Evolutionary conservation across 163 green algal species (phyloP).

Genomic region (Chlorella variabilis): DNA sequence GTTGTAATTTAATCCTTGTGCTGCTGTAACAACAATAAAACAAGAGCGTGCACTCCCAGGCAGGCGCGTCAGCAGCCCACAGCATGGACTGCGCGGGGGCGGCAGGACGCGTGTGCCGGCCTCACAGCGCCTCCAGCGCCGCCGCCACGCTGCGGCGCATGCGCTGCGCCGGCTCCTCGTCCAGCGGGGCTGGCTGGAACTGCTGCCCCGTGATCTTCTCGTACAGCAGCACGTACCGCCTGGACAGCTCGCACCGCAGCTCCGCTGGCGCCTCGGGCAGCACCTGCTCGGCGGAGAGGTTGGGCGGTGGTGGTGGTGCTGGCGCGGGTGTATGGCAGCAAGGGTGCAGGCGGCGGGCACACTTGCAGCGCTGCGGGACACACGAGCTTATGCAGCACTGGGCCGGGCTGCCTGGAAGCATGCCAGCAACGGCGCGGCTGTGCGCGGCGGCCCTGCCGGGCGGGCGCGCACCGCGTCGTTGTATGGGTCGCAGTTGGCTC

Average conservation of each 20-base stretch:
- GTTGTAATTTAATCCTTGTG: no score
- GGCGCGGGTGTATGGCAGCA: neutral
- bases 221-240: constrained; percentile 96
- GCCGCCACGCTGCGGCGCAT: constrained; percentile 59
- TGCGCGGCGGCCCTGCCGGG: no score
- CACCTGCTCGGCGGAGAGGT: constrained; percentile 47
- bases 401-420: no score
- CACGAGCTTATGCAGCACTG: no score
- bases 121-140: constrained; percentile 41
- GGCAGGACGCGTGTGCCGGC: no score
- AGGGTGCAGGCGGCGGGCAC: no score
- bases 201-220: constrained; percentile 93
- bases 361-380: no score
- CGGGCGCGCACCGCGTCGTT: constrained; percentile 82
- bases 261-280: constrained; percentile 90
- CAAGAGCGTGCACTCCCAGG: no score
- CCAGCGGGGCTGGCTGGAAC: constrained; percentile 68
- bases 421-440: no score
- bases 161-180: constrained; percentile 52
- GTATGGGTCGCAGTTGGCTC: constrained; percentile 95
- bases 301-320: neutral
- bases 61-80: no score
- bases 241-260: constrained; percentile 88
- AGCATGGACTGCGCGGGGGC: no score
- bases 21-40: no score